Conservation (phyloP, 352 stramenopile genomes). For the Stephanocyclus meneghinianus region DNA sequence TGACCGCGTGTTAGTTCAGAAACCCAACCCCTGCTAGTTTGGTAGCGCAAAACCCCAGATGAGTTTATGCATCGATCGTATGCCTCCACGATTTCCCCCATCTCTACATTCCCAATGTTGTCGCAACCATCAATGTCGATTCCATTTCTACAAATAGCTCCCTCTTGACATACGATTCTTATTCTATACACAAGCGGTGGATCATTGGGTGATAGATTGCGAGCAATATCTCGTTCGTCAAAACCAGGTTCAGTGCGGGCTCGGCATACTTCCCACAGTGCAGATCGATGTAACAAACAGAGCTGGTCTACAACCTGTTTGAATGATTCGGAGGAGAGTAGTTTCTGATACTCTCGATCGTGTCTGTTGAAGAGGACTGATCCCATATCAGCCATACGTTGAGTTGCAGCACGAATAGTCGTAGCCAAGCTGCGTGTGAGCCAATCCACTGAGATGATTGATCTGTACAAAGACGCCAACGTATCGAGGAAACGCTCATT, state of each 20-base stretch:
- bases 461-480: slow-evolving; percentile 66
- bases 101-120: slow-evolving; percentile 82
- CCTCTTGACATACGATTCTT: slow-evolving; percentile 83
- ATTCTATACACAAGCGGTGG: slow-evolving; percentile 67
- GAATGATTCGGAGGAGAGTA: slow-evolving; percentile 63
- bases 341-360: slow-evolving; percentile 75
- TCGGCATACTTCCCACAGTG: slow-evolving; percentile 78
- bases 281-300: slow-evolving; percentile 68
- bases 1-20: slow-evolving; percentile 83
- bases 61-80: slow-evolving; percentile 84
- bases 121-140: slow-evolving; percentile 84
- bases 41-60: slow-evolving; percentile 82
- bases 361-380: slow-evolving; percentile 33
- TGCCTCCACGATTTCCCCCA: slow-evolving; percentile 81
- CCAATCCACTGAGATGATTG: slow-evolving; percentile 73
- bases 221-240: slow-evolving; percentile 57
- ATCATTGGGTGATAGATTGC: slow-evolving; percentile 19
- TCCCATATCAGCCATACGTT: slow-evolving; percentile 57
- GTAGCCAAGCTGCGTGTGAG: slow-evolving; percentile 64
- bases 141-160: slow-evolving; percentile 81
- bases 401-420: slow-evolving; percentile 63
- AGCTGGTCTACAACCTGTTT: slow-evolving; percentile 64
- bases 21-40: slow-evolving; percentile 81
- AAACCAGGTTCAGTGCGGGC: slow-evolving; percentile 68
- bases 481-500: slow-evolving; percentile 29